Conservation (phyloP, 2,329 filamentous ascomycete species). For the Verticillium nubilum region DNA sequence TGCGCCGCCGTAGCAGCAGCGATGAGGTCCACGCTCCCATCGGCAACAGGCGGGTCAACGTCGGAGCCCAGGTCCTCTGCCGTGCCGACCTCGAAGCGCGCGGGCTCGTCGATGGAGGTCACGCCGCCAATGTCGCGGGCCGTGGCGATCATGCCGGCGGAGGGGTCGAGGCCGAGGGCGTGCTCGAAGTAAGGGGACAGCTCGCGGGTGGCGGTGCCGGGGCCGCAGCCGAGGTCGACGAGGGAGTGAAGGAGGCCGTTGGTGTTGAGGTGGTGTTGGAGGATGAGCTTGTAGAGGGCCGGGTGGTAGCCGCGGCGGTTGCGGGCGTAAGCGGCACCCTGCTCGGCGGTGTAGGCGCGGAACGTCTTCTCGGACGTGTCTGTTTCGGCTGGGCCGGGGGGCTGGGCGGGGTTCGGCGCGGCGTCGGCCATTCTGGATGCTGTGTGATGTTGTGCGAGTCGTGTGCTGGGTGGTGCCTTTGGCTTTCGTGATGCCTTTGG, state of each 20-base stretch:
- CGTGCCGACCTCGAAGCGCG: constrained; percentile 34
- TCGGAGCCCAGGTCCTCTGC: constrained; percentile 36
- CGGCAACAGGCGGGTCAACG: constrained; percentile 20
- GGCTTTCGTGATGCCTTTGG: not conserved
- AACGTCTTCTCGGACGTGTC: constrained; percentile 30
- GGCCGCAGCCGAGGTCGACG: constrained; percentile 53
- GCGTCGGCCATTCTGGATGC: not conserved
- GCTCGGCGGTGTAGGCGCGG: constrained; percentile 32
- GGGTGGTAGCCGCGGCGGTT: constrained; percentile 35
- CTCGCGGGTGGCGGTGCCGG: constrained; percentile 40
- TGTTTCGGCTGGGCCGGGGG: no score
- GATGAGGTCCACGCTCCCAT: constrained; percentile 40
- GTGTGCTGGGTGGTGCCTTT: not conserved
- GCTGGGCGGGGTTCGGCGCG: not conserved
- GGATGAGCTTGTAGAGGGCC: constrained; percentile 39
- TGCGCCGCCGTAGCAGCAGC: constrained; percentile 45
- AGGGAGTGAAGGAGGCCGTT: constrained; percentile 36
- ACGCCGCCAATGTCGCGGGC: constrained; percentile 31
- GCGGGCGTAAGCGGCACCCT: constrained; percentile 38
- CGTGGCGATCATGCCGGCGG: constrained; percentile 45
- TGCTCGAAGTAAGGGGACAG: constrained; percentile 39
- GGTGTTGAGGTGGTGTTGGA: constrained; percentile 38
- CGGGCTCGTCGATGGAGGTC: constrained; percentile 20
- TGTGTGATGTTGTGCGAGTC: not conserved
- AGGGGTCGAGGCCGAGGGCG: constrained; percentile 45